Base-by-base conservation (phyloP, 352 stramenopile genomes). In the Blastocystis sp. region DNA sequence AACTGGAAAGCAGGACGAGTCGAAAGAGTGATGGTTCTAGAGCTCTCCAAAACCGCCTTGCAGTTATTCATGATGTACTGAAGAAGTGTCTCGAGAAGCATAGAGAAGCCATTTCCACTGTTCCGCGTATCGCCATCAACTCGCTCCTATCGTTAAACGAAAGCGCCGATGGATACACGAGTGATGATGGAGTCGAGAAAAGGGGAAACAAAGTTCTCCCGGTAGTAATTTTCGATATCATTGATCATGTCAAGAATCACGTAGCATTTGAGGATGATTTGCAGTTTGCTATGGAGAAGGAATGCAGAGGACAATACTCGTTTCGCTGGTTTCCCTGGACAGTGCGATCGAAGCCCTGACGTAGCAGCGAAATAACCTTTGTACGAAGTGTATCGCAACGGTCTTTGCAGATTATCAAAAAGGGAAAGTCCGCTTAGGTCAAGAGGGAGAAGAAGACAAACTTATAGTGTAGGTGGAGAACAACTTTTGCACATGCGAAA, bases 391-490 rank as follows among this genome's bases (percentile, higher is more conserved):
- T n/a, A 8, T 84, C 73, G 50, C 34, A 34, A 3, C 73, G 47
- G 26, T 84, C 73, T 66, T 84, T 84, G 56, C 73, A 66, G 43
- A 84, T 84, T 39, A 84, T 84, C 29, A 84, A 39, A 39, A 84
- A 84, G 39, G 73, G 54, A 45, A 50, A 39, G 29, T 64, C 43
- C 5, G 59, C 73, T 84, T 69, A 15, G 4, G 13, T 54, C 3
- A 84, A 11, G 47, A 84, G 18, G 53, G 2, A 23, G 6, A 9
- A 8, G 62, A 20, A 43, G 2, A n/a, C 3, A 1, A 39, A 84
- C 73, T 43, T 3, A 47, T 45, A n/a, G 47, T 53, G 56, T 64
- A 84, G 34, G 73, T 13, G 39, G 50, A 39, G 37, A 84, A 43
- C 20, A 84, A 39, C 47, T 23, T 45, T 3, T 56, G n/a, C 54